Evolutionary conservation across 257 asterid species (phyloP).

Genomic region (Scutellaria minor): DNA sequence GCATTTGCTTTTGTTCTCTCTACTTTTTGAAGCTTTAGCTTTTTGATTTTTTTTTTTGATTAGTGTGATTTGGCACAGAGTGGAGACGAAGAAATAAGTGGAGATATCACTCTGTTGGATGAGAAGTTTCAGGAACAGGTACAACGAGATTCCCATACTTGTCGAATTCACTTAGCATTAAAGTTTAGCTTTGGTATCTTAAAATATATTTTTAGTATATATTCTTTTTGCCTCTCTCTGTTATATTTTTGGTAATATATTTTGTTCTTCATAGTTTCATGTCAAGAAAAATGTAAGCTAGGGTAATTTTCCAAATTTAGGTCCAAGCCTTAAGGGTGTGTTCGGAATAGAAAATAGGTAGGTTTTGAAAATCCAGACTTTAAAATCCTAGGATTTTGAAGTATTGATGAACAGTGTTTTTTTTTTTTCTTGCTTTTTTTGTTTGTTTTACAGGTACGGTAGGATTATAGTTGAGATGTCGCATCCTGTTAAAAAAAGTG

Average conservation of each 20-base stretch:
- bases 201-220: constrained; percentile 14
- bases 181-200: constrained; percentile 13
- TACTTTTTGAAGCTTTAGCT: constrained; percentile 22
- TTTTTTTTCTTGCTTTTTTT: too few species aligned
- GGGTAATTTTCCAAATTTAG: constrained; percentile 4
- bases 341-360: too few species aligned
- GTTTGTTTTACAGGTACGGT: too few species aligned
- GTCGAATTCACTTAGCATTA: background rate
- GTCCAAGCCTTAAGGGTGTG: background rate
- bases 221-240: background rate
- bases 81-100: constrained; percentile 66
- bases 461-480: too few species aligned
- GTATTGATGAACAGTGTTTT: too few species aligned
- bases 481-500: too few species aligned
- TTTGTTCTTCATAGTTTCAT: constrained; percentile 18
- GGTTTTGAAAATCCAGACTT: too few species aligned
- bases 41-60: too few species aligned
- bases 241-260: constrained; percentile 20
- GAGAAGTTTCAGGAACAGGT: constrained; percentile 78
- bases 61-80: constrained; percentile 59
- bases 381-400: too few species aligned
- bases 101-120: constrained; percentile 59
- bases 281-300: background rate
- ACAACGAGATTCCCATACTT: constrained; percentile 28
- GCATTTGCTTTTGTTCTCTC: constrained; percentile 31